Percentiles rank a stretch among this genome's conserved stretches.
Evolutionary conservation across 805 yeast species (phyloP).

Genomic region (Candida endomychidarum): DNA sequence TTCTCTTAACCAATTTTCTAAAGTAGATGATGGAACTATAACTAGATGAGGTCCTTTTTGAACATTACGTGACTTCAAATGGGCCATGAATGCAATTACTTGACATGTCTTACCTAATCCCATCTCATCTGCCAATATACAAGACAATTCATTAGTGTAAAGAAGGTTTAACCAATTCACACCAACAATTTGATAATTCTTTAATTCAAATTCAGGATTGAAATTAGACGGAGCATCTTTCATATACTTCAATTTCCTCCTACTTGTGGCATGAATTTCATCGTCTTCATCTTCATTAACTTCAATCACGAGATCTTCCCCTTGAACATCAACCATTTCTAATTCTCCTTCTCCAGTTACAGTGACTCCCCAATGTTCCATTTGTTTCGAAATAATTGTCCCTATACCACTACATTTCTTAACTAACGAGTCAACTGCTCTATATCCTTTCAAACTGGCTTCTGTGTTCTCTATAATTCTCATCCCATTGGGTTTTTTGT

Average conservation of each 20-base stretch:
- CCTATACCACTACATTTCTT: constrained; percentile 81
- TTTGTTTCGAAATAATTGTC: constrained; percentile 63
- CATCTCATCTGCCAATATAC: constrained; percentile 98
- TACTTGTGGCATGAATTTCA: constrained; percentile 28
- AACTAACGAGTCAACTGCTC: constrained; percentile 91
- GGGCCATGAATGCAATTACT: constrained; percentile 88
- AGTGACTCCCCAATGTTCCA: constrained; percentile 86
- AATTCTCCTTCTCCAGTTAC: constrained; percentile 69
- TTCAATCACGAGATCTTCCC: constrained; percentile 26
- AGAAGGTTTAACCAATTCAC: constrained; percentile 86
- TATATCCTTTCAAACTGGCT: constrained; percentile 77
- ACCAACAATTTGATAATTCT: constrained; percentile 95
- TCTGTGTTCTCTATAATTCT: constrained; percentile 69
- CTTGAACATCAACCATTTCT: constrained; percentile 49
- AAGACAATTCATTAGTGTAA: constrained; percentile 76
- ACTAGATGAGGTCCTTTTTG: constrained; percentile 80
- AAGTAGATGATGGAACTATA: constrained; percentile 93
- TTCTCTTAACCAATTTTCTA: constrained; percentile 97
- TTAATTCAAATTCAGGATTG: constrained; percentile 63
- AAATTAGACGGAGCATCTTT: constrained; percentile 70
- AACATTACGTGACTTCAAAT: constrained; percentile 64
- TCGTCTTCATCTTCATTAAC: constrained; percentile 33
- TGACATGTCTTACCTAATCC: constrained; percentile 97
- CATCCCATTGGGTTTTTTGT: constrained; percentile 62
- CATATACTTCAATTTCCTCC: constrained; percentile 45